Evolutionary conservation across 257 asterid species (phyloP).

Genomic region (Leptodermis oblonga): DNA sequence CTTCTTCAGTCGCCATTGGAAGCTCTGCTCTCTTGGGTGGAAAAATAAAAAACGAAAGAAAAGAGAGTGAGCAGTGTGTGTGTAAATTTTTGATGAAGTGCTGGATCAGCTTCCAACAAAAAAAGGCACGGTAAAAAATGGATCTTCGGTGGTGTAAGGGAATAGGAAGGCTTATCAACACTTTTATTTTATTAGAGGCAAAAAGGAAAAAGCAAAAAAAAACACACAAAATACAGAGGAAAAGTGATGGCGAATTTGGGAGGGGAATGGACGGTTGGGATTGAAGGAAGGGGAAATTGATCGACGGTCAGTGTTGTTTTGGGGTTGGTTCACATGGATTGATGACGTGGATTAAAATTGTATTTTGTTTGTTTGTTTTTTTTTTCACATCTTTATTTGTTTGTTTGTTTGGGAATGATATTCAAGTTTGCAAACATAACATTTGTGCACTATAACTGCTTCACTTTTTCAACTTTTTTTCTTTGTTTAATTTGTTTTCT

Average conservation of each 20-base stretch:
- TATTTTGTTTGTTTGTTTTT: neutral
- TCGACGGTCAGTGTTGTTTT: constrained; percentile 8
- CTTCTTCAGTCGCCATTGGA: constrained; percentile 66
- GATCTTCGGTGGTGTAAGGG: neutral
- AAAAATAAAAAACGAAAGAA: no score
- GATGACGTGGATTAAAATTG: constrained; percentile 24
- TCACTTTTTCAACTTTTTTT: neutral
- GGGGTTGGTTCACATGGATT: constrained; percentile 18
- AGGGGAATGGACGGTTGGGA: constrained; percentile 19
- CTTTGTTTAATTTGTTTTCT: neutral
- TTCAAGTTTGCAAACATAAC: neutral
- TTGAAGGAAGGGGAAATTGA: neutral
- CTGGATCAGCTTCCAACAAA: constrained; percentile 15
- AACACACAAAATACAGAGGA: neutral
- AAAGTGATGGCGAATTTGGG: neutral
- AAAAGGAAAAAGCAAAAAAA: neutral
- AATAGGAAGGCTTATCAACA: constrained; percentile 7
- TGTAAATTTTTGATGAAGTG: neutral
- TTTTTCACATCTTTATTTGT: neutral
- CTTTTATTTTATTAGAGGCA: neutral
- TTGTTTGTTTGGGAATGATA: neutral
- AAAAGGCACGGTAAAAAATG: constrained; percentile 15
- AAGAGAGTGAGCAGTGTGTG: constrained; percentile 19
- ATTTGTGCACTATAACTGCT: neutral
- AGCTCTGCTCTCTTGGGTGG: no score